Evolutionary conservation across 352 stramenopile species (phyloP).

Genomic region (Phytophthora cactorum): DNA sequence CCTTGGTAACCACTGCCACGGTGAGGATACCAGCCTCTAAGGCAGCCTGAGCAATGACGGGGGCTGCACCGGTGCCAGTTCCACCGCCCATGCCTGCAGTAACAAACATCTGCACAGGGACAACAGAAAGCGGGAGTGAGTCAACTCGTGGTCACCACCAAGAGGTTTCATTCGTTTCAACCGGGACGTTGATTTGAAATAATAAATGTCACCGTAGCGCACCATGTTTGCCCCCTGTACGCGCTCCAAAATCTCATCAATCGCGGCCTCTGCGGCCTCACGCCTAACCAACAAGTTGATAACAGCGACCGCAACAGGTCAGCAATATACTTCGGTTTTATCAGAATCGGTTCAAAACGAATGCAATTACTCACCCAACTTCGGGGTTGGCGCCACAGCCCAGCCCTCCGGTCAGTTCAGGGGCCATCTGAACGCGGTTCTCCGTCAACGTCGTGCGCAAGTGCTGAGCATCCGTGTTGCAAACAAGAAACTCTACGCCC

Average conservation of each 20-base stretch:
- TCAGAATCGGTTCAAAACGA: neutral
- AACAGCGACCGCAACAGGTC: neutral
- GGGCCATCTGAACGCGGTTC: constrained; percentile 91
- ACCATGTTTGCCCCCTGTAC: constrained; percentile 90
- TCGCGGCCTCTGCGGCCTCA: constrained; percentile 74
- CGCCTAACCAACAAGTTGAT: constrained; percentile 41
- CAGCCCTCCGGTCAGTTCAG: constrained; percentile 84
- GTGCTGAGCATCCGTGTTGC: constrained; percentile 93
- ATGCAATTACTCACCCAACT: constrained; percentile 50
- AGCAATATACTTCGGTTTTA: neutral
- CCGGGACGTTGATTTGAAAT: neutral
- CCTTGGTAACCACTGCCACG: constrained; percentile 89
- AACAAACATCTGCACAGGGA: constrained; percentile 77
- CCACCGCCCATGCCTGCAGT: constrained; percentile 87
- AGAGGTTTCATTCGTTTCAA: neutral
- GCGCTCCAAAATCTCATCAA: constrained; percentile 88
- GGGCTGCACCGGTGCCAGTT: constrained; percentile 82
- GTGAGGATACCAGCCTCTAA: constrained; percentile 86
- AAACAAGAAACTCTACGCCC: constrained; percentile 90
- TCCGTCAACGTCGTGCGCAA: constrained; percentile 90
- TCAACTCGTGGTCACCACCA: neutral
- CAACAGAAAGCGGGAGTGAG: constrained; percentile 1
- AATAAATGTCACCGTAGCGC: constrained; percentile 2
- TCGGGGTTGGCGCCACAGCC: constrained; percentile 86
- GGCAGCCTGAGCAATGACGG: constrained; percentile 84